phyloP scores from a whole-genome alignment of 805 yeast genomes.

The Lachancea sp. region DNA sequence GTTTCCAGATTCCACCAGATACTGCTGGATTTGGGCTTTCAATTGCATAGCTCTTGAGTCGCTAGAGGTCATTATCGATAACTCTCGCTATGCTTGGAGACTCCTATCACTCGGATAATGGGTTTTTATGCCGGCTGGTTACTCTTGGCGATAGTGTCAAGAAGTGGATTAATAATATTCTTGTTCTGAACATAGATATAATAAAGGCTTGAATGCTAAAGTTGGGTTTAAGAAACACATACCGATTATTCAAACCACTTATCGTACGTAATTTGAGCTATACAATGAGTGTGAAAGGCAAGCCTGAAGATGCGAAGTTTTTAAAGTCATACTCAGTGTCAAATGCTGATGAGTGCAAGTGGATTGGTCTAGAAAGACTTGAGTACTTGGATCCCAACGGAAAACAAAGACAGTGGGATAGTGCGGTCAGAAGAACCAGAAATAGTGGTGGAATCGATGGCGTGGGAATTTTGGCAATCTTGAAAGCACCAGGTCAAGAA shows the following conservation, averaged over 20 bases:
- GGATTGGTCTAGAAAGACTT: constrained; percentile 63
- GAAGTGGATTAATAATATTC: no score
- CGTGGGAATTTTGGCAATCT: constrained; percentile 78
- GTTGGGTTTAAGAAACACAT: not conserved
- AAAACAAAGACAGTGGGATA: constrained; percentile 75
- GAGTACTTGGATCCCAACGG: constrained; percentile 72
- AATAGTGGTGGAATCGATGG: constrained; percentile 64
- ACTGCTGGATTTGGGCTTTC: constrained; percentile 59
- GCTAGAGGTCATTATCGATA: constrained; percentile 8
- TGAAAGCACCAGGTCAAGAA: constrained; percentile 46
- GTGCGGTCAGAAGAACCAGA: constrained; percentile 75
- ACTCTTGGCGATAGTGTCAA: no score
- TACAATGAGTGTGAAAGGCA: constrained; percentile 28
- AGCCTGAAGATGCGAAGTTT: constrained; percentile 35
- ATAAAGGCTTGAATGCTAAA: not conserved
- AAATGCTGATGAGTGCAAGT: constrained; percentile 45
- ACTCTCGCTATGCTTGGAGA: no score
- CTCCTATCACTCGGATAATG: no score
- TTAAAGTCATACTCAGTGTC: constrained; percentile 27
- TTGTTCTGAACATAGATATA: no score
- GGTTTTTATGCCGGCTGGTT: no score
- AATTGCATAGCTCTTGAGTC: constrained; percentile 23
- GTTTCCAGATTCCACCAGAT: constrained; percentile 69
- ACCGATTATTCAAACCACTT: not conserved
- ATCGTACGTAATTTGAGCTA: not conserved